Evolutionary conservation across 345 rosid species (phyloP).

Genomic region (Eucalyptus curtisii): DNA sequence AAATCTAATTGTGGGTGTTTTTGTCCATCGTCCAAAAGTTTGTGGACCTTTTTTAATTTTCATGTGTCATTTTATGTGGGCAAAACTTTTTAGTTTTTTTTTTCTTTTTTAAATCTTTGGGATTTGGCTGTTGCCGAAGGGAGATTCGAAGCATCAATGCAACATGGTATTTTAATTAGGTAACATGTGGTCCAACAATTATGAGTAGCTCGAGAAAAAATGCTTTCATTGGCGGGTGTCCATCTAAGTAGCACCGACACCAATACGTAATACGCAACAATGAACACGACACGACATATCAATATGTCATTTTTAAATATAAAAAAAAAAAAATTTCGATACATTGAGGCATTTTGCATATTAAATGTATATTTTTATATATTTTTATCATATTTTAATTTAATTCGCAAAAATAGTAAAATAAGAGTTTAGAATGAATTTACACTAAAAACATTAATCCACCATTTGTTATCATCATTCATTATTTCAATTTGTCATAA

Average conservation of each 20-base stretch:
- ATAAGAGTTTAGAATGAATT: too few relatives aligned
- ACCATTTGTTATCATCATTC: too few relatives aligned
- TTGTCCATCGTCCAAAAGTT: background rate
- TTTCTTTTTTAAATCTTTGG: background rate
- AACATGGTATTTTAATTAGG: background rate
- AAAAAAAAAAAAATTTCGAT: too few relatives aligned
- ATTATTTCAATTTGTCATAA: too few relatives aligned
- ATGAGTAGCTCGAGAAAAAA: background rate
- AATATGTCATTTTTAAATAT: too few relatives aligned
- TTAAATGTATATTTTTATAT: too few relatives aligned
- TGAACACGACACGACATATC: rapidly evolving
- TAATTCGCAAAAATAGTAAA: too few relatives aligned
- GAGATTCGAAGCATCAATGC: background rate
- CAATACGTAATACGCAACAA: rapidly evolving
- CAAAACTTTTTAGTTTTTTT: background rate
- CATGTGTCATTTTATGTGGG: background rate
- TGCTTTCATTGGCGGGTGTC: too few relatives aligned
- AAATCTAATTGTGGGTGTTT: background rate
- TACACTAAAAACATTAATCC: too few relatives aligned
- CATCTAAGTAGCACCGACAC: rapidly evolving
- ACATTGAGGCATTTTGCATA: too few relatives aligned
- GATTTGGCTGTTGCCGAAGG: background rate
- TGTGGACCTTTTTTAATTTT: background rate
- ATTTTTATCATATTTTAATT: too few relatives aligned
- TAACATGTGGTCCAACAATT: background rate